Percentiles rank a stretch among this genome's conserved stretches.
phyloP scores from a whole-genome alignment of 83 land plant species.

The Diphasiastrum complanatum region DNA sequence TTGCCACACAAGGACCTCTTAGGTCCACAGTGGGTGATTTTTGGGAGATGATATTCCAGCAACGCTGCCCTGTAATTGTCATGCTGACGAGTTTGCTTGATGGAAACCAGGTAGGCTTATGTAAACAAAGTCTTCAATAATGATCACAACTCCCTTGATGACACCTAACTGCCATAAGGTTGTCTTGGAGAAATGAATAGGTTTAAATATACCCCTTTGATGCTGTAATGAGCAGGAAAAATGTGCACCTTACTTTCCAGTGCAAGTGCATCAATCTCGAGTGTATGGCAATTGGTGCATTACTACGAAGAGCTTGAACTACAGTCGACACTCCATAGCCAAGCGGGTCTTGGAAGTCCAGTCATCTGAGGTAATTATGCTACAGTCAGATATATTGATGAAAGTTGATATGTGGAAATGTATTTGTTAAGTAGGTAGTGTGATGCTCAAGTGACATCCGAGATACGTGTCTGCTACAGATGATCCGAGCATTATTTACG shows the following conservation, averaged over 20 bases:
- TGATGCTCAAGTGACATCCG: no score
- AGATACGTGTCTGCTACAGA: no score
- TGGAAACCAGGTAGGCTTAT: conserved; percentile 20
- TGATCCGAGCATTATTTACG: no score
- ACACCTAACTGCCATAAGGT: no score
- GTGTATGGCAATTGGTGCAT: conserved; percentile 18
- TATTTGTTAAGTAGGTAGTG: no score
- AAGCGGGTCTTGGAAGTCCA: conserved; percentile 25
- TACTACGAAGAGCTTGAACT: conserved; percentile 21
- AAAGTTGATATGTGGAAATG: no score
- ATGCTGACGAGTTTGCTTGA: conserved; percentile 30
- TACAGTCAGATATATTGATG: no score
- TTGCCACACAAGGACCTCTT: conserved; percentile 36
- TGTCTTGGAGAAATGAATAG: no score
- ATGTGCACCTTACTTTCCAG: conserved; percentile 35
- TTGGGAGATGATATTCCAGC: conserved; percentile 35
- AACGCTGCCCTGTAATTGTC: conserved; percentile 30
- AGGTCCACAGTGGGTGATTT: conserved; percentile 19
- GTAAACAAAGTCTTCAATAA: not conserved
- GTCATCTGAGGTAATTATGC: conserved; percentile 23
- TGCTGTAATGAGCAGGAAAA: conserved; percentile 18
- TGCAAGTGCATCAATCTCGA: conserved; percentile 6
- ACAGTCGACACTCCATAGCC: conserved; percentile 19
- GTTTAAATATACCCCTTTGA: not conserved
- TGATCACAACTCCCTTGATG: not conserved